Evolutionary conservation across 179 eudicot species (phyloP).

Genomic region (Silene noctiflora): DNA sequence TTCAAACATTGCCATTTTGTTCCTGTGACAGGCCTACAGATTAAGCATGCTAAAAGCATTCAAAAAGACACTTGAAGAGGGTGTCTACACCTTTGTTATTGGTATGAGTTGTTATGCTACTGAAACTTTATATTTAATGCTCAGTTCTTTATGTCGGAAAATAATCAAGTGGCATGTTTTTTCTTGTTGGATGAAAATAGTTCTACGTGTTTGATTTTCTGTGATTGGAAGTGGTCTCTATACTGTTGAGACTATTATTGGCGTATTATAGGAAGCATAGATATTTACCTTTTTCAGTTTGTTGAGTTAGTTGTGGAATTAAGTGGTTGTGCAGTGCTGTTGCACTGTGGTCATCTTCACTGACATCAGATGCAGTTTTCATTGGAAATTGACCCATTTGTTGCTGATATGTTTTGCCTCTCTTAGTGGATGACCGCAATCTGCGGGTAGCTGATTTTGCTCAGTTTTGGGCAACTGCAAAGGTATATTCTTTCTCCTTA

Average conservation of each 20-base stretch:
- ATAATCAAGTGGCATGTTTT: constrained; percentile 12
- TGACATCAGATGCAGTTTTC: constrained; percentile 93
- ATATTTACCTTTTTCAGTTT: constrained; percentile 30
- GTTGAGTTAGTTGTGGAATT: constrained; percentile 51
- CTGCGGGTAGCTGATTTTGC: constrained; percentile 99
- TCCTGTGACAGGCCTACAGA: constrained; percentile 73
- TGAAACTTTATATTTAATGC: background rate
- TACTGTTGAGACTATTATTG: constrained; percentile 19
- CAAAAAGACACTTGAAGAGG: constrained; percentile 97
- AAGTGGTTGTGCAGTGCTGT: constrained; percentile 73
- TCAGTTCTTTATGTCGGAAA: constrained; percentile 13
- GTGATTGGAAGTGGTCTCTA: constrained; percentile 10
- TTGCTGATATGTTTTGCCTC: constrained; percentile 95
- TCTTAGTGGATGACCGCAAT: constrained; percentile 99
- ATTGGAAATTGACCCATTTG: constrained; percentile 97
- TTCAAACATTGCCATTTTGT: constrained; percentile 23
- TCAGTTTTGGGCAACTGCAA: constrained; percentile 99
- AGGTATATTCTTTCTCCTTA: constrained; percentile 81
- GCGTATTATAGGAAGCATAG: constrained; percentile 20
- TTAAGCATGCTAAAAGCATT: constrained; percentile 98
- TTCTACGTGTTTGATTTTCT: constrained; percentile 18
- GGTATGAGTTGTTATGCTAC: constrained; percentile 57
- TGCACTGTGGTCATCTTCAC: constrained; percentile 82
- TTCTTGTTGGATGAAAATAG: constrained; percentile 18
- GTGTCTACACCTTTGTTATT: constrained; percentile 79